Base-by-base conservation (phyloP, 2,329 filamentous ascomycete species). In the Colletotrichum sojae region DNA sequence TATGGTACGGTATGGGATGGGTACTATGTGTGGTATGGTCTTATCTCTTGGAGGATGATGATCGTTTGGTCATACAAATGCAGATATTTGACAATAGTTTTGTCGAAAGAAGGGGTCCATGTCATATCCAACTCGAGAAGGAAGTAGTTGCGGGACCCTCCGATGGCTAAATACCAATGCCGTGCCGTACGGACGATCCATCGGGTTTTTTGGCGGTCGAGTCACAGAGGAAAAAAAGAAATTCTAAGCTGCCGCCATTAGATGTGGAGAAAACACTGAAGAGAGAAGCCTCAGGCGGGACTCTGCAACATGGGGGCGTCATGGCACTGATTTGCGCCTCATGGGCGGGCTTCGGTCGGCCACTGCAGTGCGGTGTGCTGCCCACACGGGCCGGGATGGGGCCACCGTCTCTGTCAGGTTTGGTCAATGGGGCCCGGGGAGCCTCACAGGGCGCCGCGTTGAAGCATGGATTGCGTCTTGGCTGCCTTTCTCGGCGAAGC, bases 391-490 rank as follows among this genome's bases (percentile, higher is more conserved):
- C 61, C 43, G 43, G 51, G 31, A 66, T 51, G 49, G 56, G 63
- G 56, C 8, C 49, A 61, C 49, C 56, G 40, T 20, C 22, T 20
- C 57, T 49, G 16, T 49, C 16, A 10, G 16, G 25, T 36, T 36
- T 36, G 31, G 31, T 8, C 10, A 36, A 12, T 9, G 31, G 31
- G 31, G 10, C 10, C 31, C 31, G 31, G 31, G 18, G 53, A 67
- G 64, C 59, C 52, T 67, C 65, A 53, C 16, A 56, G 31, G 65
- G n/a, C 45, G 51, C 40, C 13, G 60, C 27, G 56, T 39, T 43
- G 31, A 36, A 9, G 63, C 63, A 66, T 56, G 49, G 49, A n/a
- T 43, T 69, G 67, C 55, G 63, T 27, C 67, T 69, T 67, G 67
- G 67, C 67, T 69, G 51, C 67, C 63, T 22, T 65, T 68, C 54